Percentiles rank a stretch among this genome's conserved stretches.
Conservation (phyloP, 495 filamentous ascomycete genomes). For the Mytilinidion resinicola region DNA sequence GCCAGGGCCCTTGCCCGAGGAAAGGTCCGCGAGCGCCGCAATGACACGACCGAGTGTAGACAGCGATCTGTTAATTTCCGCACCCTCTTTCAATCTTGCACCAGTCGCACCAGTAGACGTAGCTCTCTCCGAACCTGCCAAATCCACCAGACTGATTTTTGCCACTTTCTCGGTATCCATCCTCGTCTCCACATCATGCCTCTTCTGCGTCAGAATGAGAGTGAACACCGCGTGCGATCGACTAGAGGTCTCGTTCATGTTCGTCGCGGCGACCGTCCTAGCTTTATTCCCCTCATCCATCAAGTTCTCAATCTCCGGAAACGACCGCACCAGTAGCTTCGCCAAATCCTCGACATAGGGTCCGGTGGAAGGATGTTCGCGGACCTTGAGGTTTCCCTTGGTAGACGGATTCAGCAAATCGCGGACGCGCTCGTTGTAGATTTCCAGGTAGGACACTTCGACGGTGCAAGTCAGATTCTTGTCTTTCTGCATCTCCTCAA, state of each 20-base stretch:
- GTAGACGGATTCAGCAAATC: slow-evolving; percentile 94
- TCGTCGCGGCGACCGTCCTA: slow-evolving; percentile 94
- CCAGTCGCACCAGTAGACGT: slow-evolving; percentile 94
- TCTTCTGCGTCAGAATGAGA: slow-evolving; percentile 87
- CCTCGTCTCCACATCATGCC: slow-evolving; percentile 84
- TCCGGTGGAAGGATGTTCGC: slow-evolving; percentile 95
- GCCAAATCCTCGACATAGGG: slow-evolving; percentile 98
- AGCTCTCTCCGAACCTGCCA: slow-evolving; percentile 95
- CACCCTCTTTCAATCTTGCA: slow-evolving; percentile 93
- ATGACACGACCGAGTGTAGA: slow-evolving; percentile 98
- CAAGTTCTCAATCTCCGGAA: slow-evolving; percentile 89
- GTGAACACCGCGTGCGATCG: slow-evolving; percentile 98
- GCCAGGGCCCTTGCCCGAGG: slow-evolving; percentile 45
- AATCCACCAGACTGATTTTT: slow-evolving; percentile 94
- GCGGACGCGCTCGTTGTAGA: slow-evolving; percentile 97
- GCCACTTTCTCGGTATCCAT: slow-evolving; percentile 98
- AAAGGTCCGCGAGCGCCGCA: slow-evolving; percentile 87
- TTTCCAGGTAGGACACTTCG: slow-evolving; percentile 97
- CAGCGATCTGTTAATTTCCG: slow-evolving; percentile 95
- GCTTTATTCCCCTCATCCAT: slow-evolving; percentile 99
- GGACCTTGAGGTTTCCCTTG: slow-evolving; percentile 92
- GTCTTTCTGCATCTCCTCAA: slow-evolving; percentile 60
- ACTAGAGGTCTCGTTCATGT: slow-evolving; percentile 99
- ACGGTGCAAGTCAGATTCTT: slow-evolving; percentile 80
- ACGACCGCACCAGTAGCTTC: slow-evolving; percentile 94